Evolutionary conservation across 768 basidiomycete species (phyloP).

Genomic region (Lactarius indigo): DNA sequence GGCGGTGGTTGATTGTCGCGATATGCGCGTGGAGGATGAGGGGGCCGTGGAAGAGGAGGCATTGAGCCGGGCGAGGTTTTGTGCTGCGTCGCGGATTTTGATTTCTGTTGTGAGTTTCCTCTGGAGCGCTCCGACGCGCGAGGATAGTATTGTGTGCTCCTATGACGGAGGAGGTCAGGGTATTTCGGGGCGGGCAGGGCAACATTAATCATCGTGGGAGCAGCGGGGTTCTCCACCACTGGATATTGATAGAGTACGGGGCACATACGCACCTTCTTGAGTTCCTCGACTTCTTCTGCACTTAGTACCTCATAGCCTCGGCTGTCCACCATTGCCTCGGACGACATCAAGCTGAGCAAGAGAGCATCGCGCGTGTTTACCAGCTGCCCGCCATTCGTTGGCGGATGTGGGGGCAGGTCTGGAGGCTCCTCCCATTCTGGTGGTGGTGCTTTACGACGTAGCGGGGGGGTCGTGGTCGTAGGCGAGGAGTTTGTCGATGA

Average conservation of each 20-base stretch:
- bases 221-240: too few relatives aligned
- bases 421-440: slow-evolving; percentile 2
- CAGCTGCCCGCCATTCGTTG: slow-evolving; percentile 18
- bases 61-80: slow-evolving; percentile 69
- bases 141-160: slow-evolving; percentile 72
- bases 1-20: slow-evolving; percentile 66
- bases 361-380: slow-evolving; percentile 78
- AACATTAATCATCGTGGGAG: too few relatives aligned
- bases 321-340: slow-evolving; percentile 93
- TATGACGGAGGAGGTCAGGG: slow-evolving; percentile 34
- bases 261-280: slow-evolving; percentile 61
- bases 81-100: slow-evolving; percentile 83
- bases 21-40: slow-evolving; percentile 44
- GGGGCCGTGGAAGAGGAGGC: slow-evolving; percentile 34
- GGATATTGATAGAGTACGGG: slow-evolving; percentile 30
- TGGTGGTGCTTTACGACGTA: slow-evolving; percentile 16
- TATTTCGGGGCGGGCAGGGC: too few relatives aligned
- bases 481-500: slow-evolving; percentile 29
- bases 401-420: neutral
- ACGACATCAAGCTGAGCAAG: slow-evolving; percentile 83
- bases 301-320: slow-evolving; percentile 74
- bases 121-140: slow-evolving; percentile 59
- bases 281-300: slow-evolving; percentile 65
- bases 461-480: slow-evolving; percentile 3
- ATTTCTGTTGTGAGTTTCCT: slow-evolving; percentile 79